Evolutionary conservation across 805 yeast species (phyloP).

Genomic region (Kluyveromyces starmeri): DNA sequence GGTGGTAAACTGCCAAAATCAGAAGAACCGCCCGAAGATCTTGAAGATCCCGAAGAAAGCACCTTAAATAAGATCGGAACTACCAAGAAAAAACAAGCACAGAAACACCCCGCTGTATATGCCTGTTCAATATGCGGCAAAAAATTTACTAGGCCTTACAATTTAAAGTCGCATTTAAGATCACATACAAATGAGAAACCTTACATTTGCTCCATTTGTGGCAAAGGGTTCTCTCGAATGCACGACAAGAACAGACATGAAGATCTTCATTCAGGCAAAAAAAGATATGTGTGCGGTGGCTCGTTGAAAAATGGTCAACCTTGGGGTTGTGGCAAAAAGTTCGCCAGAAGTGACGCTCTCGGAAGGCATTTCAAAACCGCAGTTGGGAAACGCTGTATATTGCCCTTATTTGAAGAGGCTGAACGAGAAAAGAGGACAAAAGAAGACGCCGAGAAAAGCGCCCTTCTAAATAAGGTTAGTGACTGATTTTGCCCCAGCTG

Average conservation of each 20-base stretch:
- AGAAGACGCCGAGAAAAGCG: too few species aligned
- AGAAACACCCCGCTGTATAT: conserved; percentile 24
- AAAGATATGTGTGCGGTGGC: conserved; percentile 66
- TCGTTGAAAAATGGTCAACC: conserved; percentile 42
- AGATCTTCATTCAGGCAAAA: conserved; percentile 67
- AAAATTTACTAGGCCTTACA: conserved; percentile 85
- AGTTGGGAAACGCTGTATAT: conserved; percentile 63
- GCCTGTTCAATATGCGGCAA: conserved; percentile 81
- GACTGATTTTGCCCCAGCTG: too few species aligned
- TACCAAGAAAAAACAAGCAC: conserved; percentile 12
- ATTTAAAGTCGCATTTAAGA: conserved; percentile 80
- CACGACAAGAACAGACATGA: conserved; percentile 75
- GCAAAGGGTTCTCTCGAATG: conserved; percentile 73
- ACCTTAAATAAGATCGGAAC: conserved; percentile 12
- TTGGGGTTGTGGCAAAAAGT: conserved; percentile 79
- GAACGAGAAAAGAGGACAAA: conserved; percentile 19
- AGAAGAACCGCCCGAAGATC: conserved; percentile 3
- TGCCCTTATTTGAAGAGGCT: conserved; percentile 57
- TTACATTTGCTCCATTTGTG: conserved; percentile 62
- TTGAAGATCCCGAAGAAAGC: conserved; percentile 14
- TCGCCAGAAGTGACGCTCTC: conserved; percentile 73
- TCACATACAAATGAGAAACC: conserved; percentile 87
- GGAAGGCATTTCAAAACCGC: conserved; percentile 75
- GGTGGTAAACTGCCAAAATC: conserved; percentile 15
- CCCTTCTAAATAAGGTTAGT: too few species aligned